A percentile compares a stretch with the other conserved stretches of the same genome.
Evolutionary conservation across 352 stramenopile species (phyloP).

Genomic region (Pythium insidiosum): DNA sequence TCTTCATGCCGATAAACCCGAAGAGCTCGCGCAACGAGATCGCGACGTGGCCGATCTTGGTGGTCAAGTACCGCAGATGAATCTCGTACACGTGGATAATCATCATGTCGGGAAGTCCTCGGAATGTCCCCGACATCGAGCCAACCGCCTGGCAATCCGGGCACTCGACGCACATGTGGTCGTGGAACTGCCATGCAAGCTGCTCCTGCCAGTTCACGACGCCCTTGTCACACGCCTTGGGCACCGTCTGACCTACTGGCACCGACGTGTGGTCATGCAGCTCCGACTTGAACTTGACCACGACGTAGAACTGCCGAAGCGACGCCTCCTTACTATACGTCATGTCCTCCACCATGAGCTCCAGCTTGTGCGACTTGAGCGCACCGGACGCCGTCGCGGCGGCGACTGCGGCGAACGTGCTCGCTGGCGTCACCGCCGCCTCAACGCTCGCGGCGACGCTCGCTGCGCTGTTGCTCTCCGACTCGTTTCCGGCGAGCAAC

Average conservation of each 20-base stretch:
- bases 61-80: constrained; percentile 73
- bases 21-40: constrained; percentile 72
- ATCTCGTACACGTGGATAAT: constrained; percentile 82
- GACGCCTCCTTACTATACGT: constrained; percentile 64
- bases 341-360: constrained; percentile 64
- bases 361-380: constrained; percentile 58
- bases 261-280: constrained; percentile 66
- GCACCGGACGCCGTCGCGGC: constrained; percentile 12
- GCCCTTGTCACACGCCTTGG: constrained; percentile 56
- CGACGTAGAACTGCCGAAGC: constrained; percentile 77
- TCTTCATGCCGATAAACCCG: constrained; percentile 62
- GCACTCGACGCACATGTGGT: constrained; percentile 68
- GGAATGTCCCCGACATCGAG: constrained; percentile 52
- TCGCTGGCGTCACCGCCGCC: no score
- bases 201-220: constrained; percentile 71
- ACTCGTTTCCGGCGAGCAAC: constrained; percentile 25
- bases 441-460: no score
- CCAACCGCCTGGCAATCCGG: constrained; percentile 55
- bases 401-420: no score
- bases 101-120: constrained; percentile 68
- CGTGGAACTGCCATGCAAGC: constrained; percentile 67
- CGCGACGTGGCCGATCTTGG: constrained; percentile 73
- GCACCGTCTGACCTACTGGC: constrained; percentile 65
- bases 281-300: constrained; percentile 82
- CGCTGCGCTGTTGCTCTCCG: not conserved